Base-by-base conservation (phyloP, 2,329 filamentous ascomycete genomes). In the Aspergillus sergii region DNA sequence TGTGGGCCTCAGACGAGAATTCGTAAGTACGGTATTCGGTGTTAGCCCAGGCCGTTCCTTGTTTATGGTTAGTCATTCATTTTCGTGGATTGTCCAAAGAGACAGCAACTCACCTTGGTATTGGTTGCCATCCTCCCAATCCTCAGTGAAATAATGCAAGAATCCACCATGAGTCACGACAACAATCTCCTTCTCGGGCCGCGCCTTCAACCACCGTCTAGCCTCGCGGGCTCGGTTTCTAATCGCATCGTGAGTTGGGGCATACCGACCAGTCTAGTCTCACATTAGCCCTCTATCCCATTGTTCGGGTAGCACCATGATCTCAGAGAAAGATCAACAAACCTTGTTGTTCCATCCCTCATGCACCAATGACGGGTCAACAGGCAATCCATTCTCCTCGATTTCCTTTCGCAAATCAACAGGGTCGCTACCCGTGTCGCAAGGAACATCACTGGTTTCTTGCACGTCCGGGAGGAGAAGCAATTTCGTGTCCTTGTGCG, bases 91-190 rank as follows among this genome's bases (percentile, higher is more conserved):
- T 16, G 45, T 26, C 55, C 34, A 11, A 41, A 41, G 46, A 12
- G 28, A 34, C 30, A 41, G 34, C 6, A 14, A 69, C 74, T 30
- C 74, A 82, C 81, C 83, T 64, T 79, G 73, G 68, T 80, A 82
- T 50, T 77, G 73, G 55, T 80, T 81, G 70, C 70, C 84, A 48
- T 88, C 90, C 59, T 87, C 82, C 87, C 89, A 96, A 72, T 96
- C 93, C 68, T 93, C 87, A 0, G 92, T 95, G 66, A 97, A 80
- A 71, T 92, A 96, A 76, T 97, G 93, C 71, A 96, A 75, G 69
- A 94, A 91, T 1, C 91, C 91, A 1, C 93, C 93, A 71, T 96
- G 93, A 3, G 92, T 90, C 9, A 96, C 92, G 2, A 93, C 83
- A 0, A 90, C 87, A 32, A 96, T 86, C 69, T 94, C 86, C 71